Percentiles rank a stretch among this genome's conserved stretches.
Evolutionary conservation across 768 basidiomycete genomes (phyloP).

Genomic region (Chalciporus sphaerocephalus): DNA sequence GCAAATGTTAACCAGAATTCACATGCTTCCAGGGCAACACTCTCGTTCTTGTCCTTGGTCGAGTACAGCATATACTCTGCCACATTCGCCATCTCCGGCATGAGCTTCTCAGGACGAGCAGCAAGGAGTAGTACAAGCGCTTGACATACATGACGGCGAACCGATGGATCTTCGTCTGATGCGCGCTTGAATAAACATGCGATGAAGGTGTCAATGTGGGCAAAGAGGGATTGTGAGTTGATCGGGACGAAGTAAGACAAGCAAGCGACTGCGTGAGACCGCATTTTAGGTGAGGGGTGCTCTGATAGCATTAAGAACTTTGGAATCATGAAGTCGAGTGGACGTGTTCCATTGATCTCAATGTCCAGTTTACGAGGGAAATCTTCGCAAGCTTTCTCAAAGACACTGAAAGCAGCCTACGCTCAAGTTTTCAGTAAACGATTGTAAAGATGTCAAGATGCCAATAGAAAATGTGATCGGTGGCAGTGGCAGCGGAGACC

Average conservation of each 20-base stretch:
- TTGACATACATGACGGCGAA: conserved; percentile 94
- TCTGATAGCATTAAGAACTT: conserved; percentile 89
- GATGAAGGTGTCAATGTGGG: conserved; percentile 92
- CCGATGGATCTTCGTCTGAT: conserved; percentile 88
- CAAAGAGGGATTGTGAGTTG: conserved; percentile 79
- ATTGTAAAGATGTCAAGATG: not conserved
- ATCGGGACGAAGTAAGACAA: conserved; percentile 91
- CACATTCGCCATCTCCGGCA: conserved; percentile 93
- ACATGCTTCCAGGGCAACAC: conserved; percentile 94
- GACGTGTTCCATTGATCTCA: conserved; percentile 87
- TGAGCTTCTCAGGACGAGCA: conserved; percentile 89
- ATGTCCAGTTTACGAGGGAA: conserved; percentile 94
- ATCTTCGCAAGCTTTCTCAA: conserved; percentile 96
- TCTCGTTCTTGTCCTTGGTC: conserved; percentile 95
- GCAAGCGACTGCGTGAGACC: conserved; percentile 89
- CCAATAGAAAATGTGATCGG: not conserved
- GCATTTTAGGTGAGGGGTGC: conserved; percentile 83
- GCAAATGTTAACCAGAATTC: conserved; percentile 99
- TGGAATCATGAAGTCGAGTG: conserved; percentile 94
- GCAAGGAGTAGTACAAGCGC: conserved; percentile 91
- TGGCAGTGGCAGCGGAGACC: not conserved
- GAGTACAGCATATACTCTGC: conserved; percentile 99
- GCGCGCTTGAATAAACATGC: conserved; percentile 92
- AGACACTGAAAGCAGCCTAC: conserved; percentile 87
- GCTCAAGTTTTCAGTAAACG: conserved; percentile 15